Conservation (phyloP, 225 moss, liverwort and hornwort genomes). For the Pseudisothecium myosuroides region DNA sequence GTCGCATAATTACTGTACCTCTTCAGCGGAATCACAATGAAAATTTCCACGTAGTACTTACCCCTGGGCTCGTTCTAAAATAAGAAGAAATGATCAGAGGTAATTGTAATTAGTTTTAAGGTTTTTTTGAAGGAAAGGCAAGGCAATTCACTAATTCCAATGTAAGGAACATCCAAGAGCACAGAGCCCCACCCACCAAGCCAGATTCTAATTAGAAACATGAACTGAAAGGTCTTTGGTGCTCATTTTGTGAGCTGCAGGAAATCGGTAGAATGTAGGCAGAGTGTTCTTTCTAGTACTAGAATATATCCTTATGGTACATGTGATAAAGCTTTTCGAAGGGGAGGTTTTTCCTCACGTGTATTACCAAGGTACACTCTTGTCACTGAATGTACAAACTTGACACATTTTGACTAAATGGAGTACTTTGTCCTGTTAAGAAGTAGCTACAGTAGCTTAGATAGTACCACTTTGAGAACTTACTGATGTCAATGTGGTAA, state of each 20-base stretch:
- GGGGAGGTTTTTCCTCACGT: background rate
- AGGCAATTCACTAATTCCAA: fast-evolving
- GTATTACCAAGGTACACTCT: background rate
- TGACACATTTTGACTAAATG: background rate
- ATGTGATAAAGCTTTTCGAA: too few relatives aligned
- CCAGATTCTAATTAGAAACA: background rate
- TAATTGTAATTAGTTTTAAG: background rate
- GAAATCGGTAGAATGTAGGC: background rate
- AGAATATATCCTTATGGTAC: background rate
- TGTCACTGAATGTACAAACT: background rate
- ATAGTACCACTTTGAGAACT: background rate
- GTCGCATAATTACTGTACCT: background rate
- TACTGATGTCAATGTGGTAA: background rate
- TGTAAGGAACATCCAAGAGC: background rate
- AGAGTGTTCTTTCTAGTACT: background rate
- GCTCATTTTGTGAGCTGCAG: background rate
- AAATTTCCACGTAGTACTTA: background rate
- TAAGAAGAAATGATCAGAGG: background rate
- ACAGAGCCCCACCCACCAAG: background rate
- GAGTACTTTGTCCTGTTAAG: background rate
- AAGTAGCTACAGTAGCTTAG: background rate
- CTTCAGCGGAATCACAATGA: background rate
- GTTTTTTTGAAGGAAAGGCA: background rate
- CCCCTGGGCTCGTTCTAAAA: background rate
- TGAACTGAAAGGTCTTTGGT: background rate